phyloP scores from a whole-genome alignment of 2,329 filamentous ascomycete genomes.

The Fusarium penzigii region DNA sequence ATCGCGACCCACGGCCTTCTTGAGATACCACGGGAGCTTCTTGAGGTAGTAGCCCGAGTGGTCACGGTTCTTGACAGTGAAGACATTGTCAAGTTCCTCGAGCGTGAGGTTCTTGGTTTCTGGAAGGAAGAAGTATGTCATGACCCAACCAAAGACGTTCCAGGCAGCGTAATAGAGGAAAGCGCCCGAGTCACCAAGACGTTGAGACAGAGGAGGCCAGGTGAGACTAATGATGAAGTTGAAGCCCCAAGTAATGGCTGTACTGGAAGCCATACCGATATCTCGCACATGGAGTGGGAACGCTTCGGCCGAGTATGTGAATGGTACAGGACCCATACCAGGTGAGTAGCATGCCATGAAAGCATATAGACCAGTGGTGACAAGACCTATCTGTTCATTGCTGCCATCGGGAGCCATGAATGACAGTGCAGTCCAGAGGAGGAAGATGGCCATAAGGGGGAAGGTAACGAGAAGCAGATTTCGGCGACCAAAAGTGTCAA shows the following conservation, averaged over 20 bases:
- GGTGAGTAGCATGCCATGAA: conserved; percentile 47
- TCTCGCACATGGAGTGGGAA: conserved; percentile 59
- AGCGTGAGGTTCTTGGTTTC: conserved; percentile 38
- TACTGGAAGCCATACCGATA: conserved; percentile 53
- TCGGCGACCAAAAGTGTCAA: conserved; percentile 60
- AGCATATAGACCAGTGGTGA: conserved; percentile 41
- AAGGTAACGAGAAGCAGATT: conserved; percentile 58
- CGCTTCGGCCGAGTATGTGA: conserved; percentile 61
- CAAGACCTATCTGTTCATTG: conserved; percentile 30
- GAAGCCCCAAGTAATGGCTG: conserved; percentile 43
- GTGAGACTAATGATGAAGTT: conserved; percentile 41
- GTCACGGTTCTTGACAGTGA: conserved; percentile 33
- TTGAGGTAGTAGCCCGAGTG: conserved; percentile 33
- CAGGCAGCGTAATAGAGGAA: conserved; percentile 43
- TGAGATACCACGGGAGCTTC: conserved; percentile 36
- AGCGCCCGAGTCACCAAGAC: conserved; percentile 35
- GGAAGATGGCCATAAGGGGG: conserved; percentile 56
- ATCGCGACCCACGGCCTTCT: conserved; percentile 33
- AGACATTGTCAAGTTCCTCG: conserved; percentile 37
- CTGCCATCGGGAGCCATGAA: conserved; percentile 41
- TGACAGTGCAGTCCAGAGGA: conserved; percentile 54
- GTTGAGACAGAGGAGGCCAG: conserved; percentile 29
- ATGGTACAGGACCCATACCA: conserved; percentile 59
- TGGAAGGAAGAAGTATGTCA: conserved; percentile 36
- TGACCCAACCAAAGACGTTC: conserved; percentile 36